Percentiles rank a stretch among this genome's conserved stretches.
phyloP scores from a whole-genome alignment of 176 grass and related monocot genomes.

The Paspalum vaginatum region DNA sequence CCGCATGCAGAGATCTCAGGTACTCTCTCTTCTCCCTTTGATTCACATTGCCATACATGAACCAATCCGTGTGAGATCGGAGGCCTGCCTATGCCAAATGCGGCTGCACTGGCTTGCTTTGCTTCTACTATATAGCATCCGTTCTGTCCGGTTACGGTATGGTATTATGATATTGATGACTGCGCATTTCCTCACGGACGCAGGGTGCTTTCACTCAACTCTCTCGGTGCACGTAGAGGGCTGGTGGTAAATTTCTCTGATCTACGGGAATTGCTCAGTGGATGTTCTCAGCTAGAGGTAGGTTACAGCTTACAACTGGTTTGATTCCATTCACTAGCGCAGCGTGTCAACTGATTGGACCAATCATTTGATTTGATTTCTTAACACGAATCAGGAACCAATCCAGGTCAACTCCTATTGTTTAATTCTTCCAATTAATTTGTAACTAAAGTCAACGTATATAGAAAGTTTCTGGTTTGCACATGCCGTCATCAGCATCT shows the following conservation, averaged over 20 bases:
- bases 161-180: conserved; percentile 8
- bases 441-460: neutral
- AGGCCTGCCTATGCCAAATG: conserved; percentile 2
- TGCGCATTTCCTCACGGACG: conserved; percentile 24
- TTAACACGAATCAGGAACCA: conserved; percentile 22
- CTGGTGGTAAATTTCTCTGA: conserved; percentile 65
- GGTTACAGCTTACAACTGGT: neutral
- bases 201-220: conserved; percentile 78
- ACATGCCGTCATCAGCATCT: neutral
- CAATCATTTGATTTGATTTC: neutral
- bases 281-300: conserved; percentile 90
- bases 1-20: conserved; percentile 88
- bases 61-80: no score
- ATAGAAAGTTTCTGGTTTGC: neutral
- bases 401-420: conserved; percentile 2
- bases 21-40: conserved; percentile 1
- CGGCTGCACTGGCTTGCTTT: neutral
- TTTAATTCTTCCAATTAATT: conserved; percentile 13
- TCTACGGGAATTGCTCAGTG: conserved; percentile 73
- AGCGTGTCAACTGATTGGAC: neutral
- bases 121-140: neutral
- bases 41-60: no score
- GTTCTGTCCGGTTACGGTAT: neutral
- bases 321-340: neutral
- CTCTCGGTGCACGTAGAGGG: conserved; percentile 65